Evolutionary conservation across 2,329 filamentous ascomycete species (phyloP), one percentile per base, ranked within the genome.

Genomic region (Neoascochyta sp.): DNA sequence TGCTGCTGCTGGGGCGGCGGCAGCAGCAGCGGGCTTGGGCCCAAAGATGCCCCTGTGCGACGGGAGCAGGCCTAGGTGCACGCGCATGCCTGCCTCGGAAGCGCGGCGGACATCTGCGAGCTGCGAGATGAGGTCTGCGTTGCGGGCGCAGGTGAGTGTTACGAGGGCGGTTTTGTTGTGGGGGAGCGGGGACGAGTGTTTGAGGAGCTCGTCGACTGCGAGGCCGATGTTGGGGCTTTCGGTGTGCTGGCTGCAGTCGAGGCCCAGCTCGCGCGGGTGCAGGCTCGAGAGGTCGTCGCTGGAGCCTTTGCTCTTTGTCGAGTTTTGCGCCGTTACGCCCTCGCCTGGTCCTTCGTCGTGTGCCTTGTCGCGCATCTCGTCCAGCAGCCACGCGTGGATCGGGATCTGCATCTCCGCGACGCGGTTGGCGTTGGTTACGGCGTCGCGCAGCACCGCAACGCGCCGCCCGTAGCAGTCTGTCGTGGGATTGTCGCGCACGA

Each of bases 341-440:
- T 43, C 38, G 9, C 36, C 41, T 16, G 37, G 35, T 2, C 43
- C 47, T 33, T 45, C 44, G 29, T 52, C 44, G 27, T 50, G 46
- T 4, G 46, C 33, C 13, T 36, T 29, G 12, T 47, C 38, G 23
- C 45, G 33, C 16, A 52, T 28, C 22, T 49, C 46, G 29, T 47
- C 34, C 16, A 42, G 16, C 7, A 52, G 29, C 46, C 41, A 49
- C 10, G 30, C 25, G 11, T 48, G 41, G 16, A 47, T 35, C 2
- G 47, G 45, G 5, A 50, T 46, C 14, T 50, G 45, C 45, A 51
- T 50, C 23, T 47, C 43, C 8, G 45, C 45, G 6, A 51, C 29
- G 12, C 43, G 32, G 21, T 41, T 43, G 5, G 32, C 32, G 3
- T 32, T 36, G 7, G 30, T 32, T 3, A 37, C 22, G 5, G 29